phyloP scores from a whole-genome alignment of 1,139 yeast species.

The Yamadazyma trypodendri region DNA sequence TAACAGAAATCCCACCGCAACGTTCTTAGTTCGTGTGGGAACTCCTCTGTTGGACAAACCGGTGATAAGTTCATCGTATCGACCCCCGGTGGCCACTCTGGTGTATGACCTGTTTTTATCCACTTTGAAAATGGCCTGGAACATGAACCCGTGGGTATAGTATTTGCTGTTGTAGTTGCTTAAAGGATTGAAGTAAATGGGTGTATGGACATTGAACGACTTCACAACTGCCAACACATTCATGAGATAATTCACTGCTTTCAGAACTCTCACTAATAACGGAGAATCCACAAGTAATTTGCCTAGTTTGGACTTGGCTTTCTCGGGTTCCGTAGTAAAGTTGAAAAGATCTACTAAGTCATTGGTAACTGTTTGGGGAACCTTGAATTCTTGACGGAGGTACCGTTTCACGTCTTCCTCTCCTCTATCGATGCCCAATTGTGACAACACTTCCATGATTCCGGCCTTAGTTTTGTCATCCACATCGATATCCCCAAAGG shows the following conservation, averaged over 20 bases:
- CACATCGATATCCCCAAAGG: conserved; percentile 74
- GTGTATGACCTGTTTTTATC: conserved; percentile 41
- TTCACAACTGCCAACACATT: conserved; percentile 55
- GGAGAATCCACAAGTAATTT: conserved; percentile 79
- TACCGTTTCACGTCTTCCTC: conserved; percentile 64
- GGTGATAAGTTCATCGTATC: conserved; percentile 75
- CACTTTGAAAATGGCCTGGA: conserved; percentile 70
- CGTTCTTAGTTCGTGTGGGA: conserved; percentile 28
- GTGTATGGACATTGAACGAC: conserved; percentile 47
- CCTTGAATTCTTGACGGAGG: conserved; percentile 66
- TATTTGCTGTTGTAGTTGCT: conserved; percentile 79
- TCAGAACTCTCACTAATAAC: conserved; percentile 57
- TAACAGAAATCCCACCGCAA: conserved; percentile 84
- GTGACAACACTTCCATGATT: conserved; percentile 71
- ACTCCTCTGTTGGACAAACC: conserved; percentile 21
- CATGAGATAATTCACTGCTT: conserved; percentile 57
- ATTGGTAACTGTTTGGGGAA: conserved; percentile 78
- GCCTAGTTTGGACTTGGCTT: conserved; percentile 59
- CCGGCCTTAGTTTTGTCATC: conserved; percentile 59
- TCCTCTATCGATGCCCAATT: conserved; percentile 69
- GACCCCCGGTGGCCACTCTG: conserved; percentile 85
- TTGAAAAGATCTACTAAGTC: conserved; percentile 76
- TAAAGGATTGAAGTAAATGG: conserved; percentile 59
- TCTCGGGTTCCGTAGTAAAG: conserved; percentile 65
- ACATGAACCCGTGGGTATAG: conserved; percentile 81